These are phyloP conservation scores for Suillus clintonianus DNA, from an alignment of 768 basidiomycete genomes.

Conservation along the genomic window DNA sequence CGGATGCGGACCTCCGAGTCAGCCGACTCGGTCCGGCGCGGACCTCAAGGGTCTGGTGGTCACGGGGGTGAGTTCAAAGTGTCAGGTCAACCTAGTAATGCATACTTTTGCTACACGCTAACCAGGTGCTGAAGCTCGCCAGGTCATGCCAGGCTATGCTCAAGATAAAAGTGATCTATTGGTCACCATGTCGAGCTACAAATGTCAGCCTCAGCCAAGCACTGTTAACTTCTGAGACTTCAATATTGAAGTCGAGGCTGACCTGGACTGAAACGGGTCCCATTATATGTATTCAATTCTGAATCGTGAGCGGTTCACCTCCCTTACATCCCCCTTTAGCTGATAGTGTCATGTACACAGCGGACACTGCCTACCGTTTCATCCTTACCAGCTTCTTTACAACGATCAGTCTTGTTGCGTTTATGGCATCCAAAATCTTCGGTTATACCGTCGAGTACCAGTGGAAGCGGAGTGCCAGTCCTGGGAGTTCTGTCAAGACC, in stretches of 20 bases:
- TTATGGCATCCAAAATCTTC: neutral
- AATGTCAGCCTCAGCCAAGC: too few species aligned
- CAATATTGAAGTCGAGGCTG: neutral
- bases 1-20: too few species aligned
- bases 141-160: neutral
- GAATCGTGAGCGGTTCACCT: neutral
- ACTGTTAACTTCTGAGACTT: neutral
- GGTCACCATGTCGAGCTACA: neutral
- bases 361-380: neutral
- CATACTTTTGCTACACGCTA: too few species aligned
- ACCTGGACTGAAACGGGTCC: neutral
- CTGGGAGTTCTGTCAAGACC: too few species aligned
- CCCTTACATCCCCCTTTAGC: neutral
- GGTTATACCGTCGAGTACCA: neutral
- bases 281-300: neutral
- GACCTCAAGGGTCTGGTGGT: too few species aligned
- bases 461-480: neutral
- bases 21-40: too few species aligned
- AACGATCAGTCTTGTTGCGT: neutral
- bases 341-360: neutral
- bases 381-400: neutral
- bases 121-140: too few species aligned
- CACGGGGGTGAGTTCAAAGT: too few species aligned
- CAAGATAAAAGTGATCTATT: neutral
- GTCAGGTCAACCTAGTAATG: too few species aligned